phyloP scores from a whole-genome alignment of 352 stramenopile species.

The Phytophthora constricta region DNA sequence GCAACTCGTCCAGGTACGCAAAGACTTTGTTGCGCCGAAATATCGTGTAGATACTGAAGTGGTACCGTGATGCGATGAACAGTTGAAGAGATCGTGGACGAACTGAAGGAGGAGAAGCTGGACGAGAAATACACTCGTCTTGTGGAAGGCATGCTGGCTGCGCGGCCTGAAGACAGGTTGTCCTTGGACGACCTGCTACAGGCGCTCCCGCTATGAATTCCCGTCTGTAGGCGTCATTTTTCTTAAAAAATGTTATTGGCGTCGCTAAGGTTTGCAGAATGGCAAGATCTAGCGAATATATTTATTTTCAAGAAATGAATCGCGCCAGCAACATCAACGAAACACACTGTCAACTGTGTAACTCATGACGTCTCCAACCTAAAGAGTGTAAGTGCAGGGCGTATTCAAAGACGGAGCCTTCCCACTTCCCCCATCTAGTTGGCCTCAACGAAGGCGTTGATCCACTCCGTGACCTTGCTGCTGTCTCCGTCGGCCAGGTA shows the following conservation, averaged over 20 bases:
- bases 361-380: too few relatives aligned
- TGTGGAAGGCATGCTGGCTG: constrained; percentile 53
- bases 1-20: constrained; percentile 63
- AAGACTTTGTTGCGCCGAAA: too few relatives aligned
- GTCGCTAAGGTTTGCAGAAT: background rate
- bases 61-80: background rate
- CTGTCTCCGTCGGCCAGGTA: constrained; percentile 50
- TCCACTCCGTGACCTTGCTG: constrained; percentile 69
- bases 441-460: constrained; percentile 65
- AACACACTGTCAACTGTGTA: too few relatives aligned
- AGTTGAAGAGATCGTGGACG: constrained; percentile 71
- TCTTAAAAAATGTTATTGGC: too few relatives aligned
- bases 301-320: constrained; percentile 33
- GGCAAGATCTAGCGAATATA: constrained; percentile 31
- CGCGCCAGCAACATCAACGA: background rate
- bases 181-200: constrained; percentile 54
- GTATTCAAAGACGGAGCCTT: too few relatives aligned
- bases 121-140: constrained; percentile 43
- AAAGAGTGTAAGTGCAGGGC: too few relatives aligned
- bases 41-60: background rate
- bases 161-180: constrained; percentile 45
- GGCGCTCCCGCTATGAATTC: constrained; percentile 48
- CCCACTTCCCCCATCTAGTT: too few relatives aligned
- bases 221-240: constrained; percentile 38
- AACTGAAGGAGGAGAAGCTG: constrained; percentile 39